A percentile compares a stretch with the other conserved stretches of the same genome.
These are phyloP conservation scores for Leucoagaricus sp. DNA, from an alignment of 1,284 basidiomycete species.

Conservation along the genomic window DNA sequence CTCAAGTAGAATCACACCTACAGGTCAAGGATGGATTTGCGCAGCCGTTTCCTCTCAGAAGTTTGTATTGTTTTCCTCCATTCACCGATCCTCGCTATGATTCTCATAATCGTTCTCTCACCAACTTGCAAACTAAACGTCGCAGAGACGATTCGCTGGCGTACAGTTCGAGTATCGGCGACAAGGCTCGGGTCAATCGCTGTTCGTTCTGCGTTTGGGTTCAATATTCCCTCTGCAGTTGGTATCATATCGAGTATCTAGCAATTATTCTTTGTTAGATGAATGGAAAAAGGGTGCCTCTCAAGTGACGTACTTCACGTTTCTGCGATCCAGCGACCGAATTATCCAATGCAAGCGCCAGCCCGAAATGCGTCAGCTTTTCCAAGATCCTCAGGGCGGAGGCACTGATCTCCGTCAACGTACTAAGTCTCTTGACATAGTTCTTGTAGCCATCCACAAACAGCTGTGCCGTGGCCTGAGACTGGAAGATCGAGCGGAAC, in stretches of 20 bases:
- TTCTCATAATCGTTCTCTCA: conserved; percentile 62
- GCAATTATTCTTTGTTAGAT: no score
- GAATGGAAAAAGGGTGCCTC: no score
- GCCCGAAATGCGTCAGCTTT: conserved; percentile 66
- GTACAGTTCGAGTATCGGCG: conserved; percentile 48
- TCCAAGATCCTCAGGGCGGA: conserved; percentile 56
- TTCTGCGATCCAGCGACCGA: conserved; percentile 61
- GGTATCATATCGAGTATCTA: conserved; percentile 63
- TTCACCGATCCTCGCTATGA: conserved; percentile 59
- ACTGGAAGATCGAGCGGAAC: conserved; percentile 72
- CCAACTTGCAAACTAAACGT: conserved; percentile 62
- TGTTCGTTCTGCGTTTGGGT: conserved; percentile 48
- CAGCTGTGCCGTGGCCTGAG: conserved; percentile 62
- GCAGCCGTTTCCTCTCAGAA: conserved; percentile 68
- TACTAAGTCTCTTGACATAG: conserved; percentile 48
- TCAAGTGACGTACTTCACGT: conserved; percentile 51
- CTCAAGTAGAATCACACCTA: conserved; percentile 34
- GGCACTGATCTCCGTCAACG: conserved; percentile 41
- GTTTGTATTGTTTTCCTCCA: conserved; percentile 69
- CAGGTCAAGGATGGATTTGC: conserved; percentile 74
- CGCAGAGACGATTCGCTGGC: conserved; percentile 53
- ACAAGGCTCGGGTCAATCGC: conserved; percentile 54
- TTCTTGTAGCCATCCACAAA: conserved; percentile 65
- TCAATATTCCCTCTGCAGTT: conserved; percentile 51
- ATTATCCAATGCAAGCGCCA: conserved; percentile 65